Base-by-base conservation (phyloP, 441 rosid genomes). In the Syzygium syzygioides region DNA sequence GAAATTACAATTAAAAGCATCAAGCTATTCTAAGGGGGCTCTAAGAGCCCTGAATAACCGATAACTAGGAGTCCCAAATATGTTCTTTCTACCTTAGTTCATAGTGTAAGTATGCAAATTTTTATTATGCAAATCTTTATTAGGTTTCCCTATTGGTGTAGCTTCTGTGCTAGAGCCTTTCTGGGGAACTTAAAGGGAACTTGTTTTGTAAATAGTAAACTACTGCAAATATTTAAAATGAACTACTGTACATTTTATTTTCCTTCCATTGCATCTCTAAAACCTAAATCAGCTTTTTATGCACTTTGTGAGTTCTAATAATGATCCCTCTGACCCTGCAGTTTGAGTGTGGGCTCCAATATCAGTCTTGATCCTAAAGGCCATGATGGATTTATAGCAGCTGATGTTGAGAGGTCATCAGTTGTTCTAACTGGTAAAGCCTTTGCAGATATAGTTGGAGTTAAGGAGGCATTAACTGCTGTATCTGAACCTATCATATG, bases 361-460 rank as follows among this genome's bases (percentile, higher is more conserved):
- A 25, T 92, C 90, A 91, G 90, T 79, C 91, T 93, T 86, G 84
- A 87, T 87, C 59, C 87, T 86, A 89, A 90, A 66, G 93, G 91
- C 89, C 86, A 66, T 54, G 85, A 87, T 88, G 92, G 90, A 86
- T 86, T 92, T 89, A 91, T 93, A 59, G 92, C 91, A 64, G 93
- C 91, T 88, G 94, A 93, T 88, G 66, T 89, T 80, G 93, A 91
- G 89, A 89, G 90, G 64, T 89, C 92, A 86, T 92, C 93, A 79
- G 93, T 93, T 64, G 79, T 93, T 88, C 86, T 93, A 85, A 90
- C 89, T 85, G 93, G 91, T 30, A 87, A 93, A 59, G 93, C 93
- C 59, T 93, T 91, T 86, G 66, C 89, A 56, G 93, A 93, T 89
- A 57, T 60, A 87, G 90, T 85, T 89, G 94, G 93, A 80, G 80